Conservation (phyloP, 495 filamentous ascomycete genomes). For the Cercophora samala region DNA sequence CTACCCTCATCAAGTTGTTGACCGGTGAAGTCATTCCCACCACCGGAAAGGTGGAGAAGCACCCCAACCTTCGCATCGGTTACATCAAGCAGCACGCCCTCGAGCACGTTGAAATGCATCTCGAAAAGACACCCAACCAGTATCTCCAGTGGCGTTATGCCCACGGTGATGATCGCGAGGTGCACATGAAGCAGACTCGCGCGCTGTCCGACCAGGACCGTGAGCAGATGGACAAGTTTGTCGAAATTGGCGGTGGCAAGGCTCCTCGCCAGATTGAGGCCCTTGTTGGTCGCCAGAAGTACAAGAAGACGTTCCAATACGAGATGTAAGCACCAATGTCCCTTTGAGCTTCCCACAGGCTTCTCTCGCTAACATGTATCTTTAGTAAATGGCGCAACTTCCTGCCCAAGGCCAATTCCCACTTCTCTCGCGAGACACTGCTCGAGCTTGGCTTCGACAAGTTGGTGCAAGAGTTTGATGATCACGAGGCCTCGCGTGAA, state of each 20-base stretch:
- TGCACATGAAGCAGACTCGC: constrained; percentile 95
- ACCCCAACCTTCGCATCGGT: constrained; percentile 96
- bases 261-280: constrained; percentile 76
- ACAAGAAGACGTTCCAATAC: constrained; percentile 98
- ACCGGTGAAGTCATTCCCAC: constrained; percentile 95
- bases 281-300: constrained; percentile 95
- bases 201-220: constrained; percentile 80
- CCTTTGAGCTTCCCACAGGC: not conserved
- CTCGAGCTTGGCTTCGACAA: constrained; percentile 82
- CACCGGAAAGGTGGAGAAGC: constrained; percentile 88
- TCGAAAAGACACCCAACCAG: constrained; percentile 98
- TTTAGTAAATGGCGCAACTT: constrained; percentile 77
- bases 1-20: constrained; percentile 93
- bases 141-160: constrained; percentile 99
- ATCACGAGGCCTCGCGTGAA: constrained; percentile 95
- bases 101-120: constrained; percentile 98
- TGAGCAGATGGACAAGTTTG: constrained; percentile 81
- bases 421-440: constrained; percentile 91
- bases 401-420: constrained; percentile 88
- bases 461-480: constrained; percentile 94
- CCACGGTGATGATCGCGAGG: constrained; percentile 94
- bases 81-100: constrained; percentile 99
- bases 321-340: constrained; percentile 63
- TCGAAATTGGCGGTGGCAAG: constrained; percentile 80
- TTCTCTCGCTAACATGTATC: constrained; percentile 22